These are phyloP conservation scores for Entomortierella lignicola DNA, from an alignment of 192 early-diverging fungal species.

Conservation along the genomic window DNA sequence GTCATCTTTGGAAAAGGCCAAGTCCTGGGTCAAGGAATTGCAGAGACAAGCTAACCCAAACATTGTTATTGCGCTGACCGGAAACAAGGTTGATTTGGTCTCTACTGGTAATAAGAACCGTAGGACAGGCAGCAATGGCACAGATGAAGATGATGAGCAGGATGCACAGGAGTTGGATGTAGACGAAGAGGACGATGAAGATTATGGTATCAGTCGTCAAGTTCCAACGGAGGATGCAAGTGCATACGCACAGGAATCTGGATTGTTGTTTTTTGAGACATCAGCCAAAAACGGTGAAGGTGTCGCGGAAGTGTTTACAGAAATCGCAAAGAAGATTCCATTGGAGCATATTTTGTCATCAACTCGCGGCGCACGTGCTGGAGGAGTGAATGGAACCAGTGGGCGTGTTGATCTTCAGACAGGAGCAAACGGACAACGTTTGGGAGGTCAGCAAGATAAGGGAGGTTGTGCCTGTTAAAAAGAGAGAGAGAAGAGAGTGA, in stretches of 20 bases:
- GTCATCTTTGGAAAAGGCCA: constrained; percentile 91
- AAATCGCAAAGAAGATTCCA: constrained; percentile 76
- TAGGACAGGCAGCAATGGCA: constrained; percentile 22
- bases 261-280: constrained; percentile 90
- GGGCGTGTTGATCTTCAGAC: constrained; percentile 48
- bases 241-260: constrained; percentile 83
- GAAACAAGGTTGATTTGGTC: constrained; percentile 94
- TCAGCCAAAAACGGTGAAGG: constrained; percentile 87
- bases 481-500: not conserved
- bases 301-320: constrained; percentile 91
- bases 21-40: constrained; percentile 96
- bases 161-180: constrained; percentile 52
- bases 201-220: constrained; percentile 63
- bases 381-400: constrained; percentile 24
- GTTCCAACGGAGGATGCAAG: constrained; percentile 83
- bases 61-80: constrained; percentile 96
- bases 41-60: constrained; percentile 95
- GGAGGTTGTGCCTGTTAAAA: constrained; percentile 40
- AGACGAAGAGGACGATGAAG: constrained; percentile 57
- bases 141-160: constrained; percentile 43
- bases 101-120: constrained; percentile 22
- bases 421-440: constrained; percentile 33
- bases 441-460: constrained; percentile 53
- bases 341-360: constrained; percentile 57
- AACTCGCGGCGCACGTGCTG: constrained; percentile 35